Conservation (phyloP, 768 basidiomycete species). For the button mushroom (Agaricus bisporus) region DNA sequence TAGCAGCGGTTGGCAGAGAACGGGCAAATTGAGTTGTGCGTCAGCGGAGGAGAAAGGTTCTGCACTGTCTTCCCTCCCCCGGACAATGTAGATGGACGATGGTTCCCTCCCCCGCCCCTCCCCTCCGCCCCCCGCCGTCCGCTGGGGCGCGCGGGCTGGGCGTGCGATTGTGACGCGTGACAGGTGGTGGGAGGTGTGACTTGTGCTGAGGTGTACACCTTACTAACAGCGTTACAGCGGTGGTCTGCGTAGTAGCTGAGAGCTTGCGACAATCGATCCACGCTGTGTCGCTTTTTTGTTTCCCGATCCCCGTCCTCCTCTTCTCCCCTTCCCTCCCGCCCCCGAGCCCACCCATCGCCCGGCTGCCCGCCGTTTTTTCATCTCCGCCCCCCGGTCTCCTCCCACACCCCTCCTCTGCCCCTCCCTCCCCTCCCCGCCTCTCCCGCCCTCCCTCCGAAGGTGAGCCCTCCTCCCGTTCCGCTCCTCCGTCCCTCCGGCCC, state of each 20-base stretch:
- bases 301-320: constrained; percentile 11
- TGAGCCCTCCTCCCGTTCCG: constrained; percentile 6
- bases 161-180: constrained; percentile 12
- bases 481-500: constrained; percentile 1
- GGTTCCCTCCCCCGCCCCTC: neutral
- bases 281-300: constrained; percentile 11
- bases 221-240: constrained; percentile 13
- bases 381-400: constrained; percentile 1
- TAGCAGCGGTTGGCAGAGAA: constrained; percentile 12
- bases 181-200: constrained; percentile 6
- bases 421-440: neutral
- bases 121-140: constrained; percentile 7
- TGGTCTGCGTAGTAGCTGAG: constrained; percentile 12
- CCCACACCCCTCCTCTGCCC: neutral
- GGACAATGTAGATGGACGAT: neutral
- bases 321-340: constrained; percentile 11
- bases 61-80: constrained; percentile 1
- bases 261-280: constrained; percentile 13
- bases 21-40: constrained; percentile 9
- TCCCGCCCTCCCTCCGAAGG: constrained; percentile 8
- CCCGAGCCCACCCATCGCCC: constrained; percentile 3
- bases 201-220: constrained; percentile 9
- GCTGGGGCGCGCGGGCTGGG: constrained; percentile 6
- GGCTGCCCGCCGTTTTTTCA: constrained; percentile 5
- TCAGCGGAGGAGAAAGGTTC: constrained; percentile 6